A percentile compares a stretch with the other conserved stretches of the same genome.
Conservation (phyloP, 2,329 filamentous ascomycete genomes). For the Colletotrichum acutatum region DNA sequence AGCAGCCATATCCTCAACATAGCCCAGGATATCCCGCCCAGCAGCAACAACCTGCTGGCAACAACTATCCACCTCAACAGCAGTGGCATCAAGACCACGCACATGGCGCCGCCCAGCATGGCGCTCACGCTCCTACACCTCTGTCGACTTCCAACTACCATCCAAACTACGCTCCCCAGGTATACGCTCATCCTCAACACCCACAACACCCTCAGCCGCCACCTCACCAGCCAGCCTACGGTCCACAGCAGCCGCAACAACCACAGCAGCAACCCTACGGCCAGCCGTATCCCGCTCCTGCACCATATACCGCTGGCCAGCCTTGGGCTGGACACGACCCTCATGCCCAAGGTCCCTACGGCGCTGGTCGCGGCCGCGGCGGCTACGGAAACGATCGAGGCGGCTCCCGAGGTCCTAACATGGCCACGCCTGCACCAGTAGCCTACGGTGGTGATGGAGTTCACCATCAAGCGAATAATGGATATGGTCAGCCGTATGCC, state of each 20-base stretch:
- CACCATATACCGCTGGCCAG: slow-evolving; percentile 44
- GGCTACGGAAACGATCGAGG: slow-evolving; percentile 58
- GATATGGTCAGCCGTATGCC: slow-evolving; percentile 53
- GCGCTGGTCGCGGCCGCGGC: slow-evolving; percentile 52
- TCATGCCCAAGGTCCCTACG: slow-evolving; percentile 50
- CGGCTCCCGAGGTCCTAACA: slow-evolving; percentile 48
- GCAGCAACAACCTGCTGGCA: slow-evolving; percentile 52
- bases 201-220: slow-evolving; percentile 37
- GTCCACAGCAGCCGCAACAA: slow-evolving; percentile 51
- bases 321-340: slow-evolving; percentile 48
- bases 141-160: slow-evolving; percentile 67
- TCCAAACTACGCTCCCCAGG: slow-evolving; percentile 68
- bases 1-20: slow-evolving; percentile 43
- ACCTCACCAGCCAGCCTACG: slow-evolving; percentile 57
- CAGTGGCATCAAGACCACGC: slow-evolving; percentile 55
- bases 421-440: slow-evolving; percentile 47
- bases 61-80: slow-evolving; percentile 51
- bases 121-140: slow-evolving; percentile 57
- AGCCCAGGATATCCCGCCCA: slow-evolving; percentile 42
- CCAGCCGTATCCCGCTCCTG: slow-evolving; percentile 49
- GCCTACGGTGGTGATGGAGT: slow-evolving; percentile 42
- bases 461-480: slow-evolving; percentile 47
- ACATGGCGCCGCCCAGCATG: slow-evolving; percentile 47
- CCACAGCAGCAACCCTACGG: slow-evolving; percentile 49
- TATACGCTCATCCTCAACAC: slow-evolving; percentile 57